Evolutionary conservation across 2,329 filamentous ascomycete species (phyloP), one percentile per base, ranked within the genome.

Genomic region (Talaromyces rugulosus): DNA sequence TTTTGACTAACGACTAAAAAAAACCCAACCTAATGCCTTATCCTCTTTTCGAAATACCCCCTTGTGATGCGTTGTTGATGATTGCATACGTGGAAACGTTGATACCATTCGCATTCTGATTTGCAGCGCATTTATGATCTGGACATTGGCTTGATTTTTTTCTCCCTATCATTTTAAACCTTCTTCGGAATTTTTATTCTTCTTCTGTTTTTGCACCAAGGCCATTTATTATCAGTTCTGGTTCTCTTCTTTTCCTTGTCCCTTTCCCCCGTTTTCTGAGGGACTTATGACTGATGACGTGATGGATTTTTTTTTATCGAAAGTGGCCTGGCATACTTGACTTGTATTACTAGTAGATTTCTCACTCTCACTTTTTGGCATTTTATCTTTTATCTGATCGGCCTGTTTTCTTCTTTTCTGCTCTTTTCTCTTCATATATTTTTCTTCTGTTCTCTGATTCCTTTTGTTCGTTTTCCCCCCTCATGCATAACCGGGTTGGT

Each of bases 221-320:
- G 9, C 18, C 18, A 51, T 28, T 51, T 51, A 28, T 16, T 31
- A 18, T 53, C 14, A 30, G 16, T 31, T 53, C 28, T 53, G 7
- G 6, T 31, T 18, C 28, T 31, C 14, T 34, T 56, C 18, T 47
- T 27, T 47, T 47, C 28, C 30, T 50, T 12, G 5, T n/a, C 33
- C 14, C 34, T 23, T 42, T 9, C 55, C 53, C 60, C 52, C 59
- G 23, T 59, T 61, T 51, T 63, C 40, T 63, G 55, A 61, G 52
- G 23, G 14, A 27, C 33, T 62, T 47, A 64, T 47, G 60, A 63
- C 27, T 63, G 18, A 64, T 56, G 59, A 62, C n/a, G 56, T 58
- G 62, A 63, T 57, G 60, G 30, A 60, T 62, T 34, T 23, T 44
- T 44, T 52, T 27, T 23, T 50, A 18, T 28, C 6, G 40, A 30